Base-by-base conservation (phyloP, 805 yeast genomes). In the Spencermartinsiella europaea region DNA sequence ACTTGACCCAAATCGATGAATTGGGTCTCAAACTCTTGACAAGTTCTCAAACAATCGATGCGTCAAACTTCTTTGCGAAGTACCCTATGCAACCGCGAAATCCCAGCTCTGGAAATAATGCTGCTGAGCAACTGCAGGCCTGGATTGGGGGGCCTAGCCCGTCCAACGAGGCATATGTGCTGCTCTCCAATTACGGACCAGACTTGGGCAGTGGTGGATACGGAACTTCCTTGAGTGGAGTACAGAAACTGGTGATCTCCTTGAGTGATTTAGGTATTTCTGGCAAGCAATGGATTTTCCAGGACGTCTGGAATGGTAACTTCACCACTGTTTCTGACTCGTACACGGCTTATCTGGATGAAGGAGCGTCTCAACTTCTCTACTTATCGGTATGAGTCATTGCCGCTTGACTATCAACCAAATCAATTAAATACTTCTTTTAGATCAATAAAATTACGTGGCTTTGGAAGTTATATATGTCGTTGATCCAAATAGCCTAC, bases 21-120 rank as follows among this genome's bases (percentile, higher is more conserved):
- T 28, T 42, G 35, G 50, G 50, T 8, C 34, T 25, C 10, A 25
- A 46, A 37, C 45, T 46, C 16, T 25, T 46, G 21, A 46, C 49
- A 7, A 40, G 45, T 22, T 21, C 36, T 2, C 21, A 22, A 7
- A 34, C 44, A n/a, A 31, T 46, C 31, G 44, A 21, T 3, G 49
- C 49, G 8, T 45, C 49, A 19, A 37, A 41, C 17, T 46, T 46
- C 44, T 45, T 41, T n/a, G 44, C 49, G 5, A 14, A 35, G 16
- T 46, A 41, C 21, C 49, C 49, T 7, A 46, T 46, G 45, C 49
- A 46, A 28, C 49, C 49, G 16, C 45, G 49, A 41, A 46, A 46
- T 35, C 49, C 49, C 5, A 45, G 49, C 4, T 8, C 45, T 12
- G 49, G 49, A 16, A 33, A 41, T 28, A 46, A 35, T 15, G 37